phyloP scores from a whole-genome alignment of 192 early-diverging fungal species.

The Obelidium mucronatum region DNA sequence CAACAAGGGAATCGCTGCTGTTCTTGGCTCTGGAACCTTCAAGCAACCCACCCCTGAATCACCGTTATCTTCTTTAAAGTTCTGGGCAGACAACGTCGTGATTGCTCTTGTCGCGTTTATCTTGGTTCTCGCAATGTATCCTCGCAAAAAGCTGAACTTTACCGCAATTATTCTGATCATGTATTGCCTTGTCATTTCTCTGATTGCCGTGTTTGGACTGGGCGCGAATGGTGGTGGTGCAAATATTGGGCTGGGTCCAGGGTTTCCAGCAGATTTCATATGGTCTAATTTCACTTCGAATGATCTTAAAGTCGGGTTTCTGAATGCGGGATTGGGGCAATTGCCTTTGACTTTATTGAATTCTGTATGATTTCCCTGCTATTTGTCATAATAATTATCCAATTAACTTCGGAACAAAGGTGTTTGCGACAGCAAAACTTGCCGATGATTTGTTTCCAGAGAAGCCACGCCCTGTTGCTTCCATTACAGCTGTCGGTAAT shows the following conservation, averaged over 20 bases:
- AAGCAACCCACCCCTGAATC: conserved; percentile 36
- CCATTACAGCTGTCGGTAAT: conserved; percentile 50
- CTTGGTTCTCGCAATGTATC: conserved; percentile 7
- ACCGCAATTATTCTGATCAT: conserved; percentile 20
- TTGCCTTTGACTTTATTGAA: conserved; percentile 86
- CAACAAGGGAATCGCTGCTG: conserved; percentile 47
- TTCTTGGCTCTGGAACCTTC: conserved; percentile 55
- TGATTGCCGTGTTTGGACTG: neutral
- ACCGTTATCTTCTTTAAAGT: neutral
- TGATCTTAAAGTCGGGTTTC: conserved; percentile 77
- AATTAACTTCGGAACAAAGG: too few species aligned
- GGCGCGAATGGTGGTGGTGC: neutral
- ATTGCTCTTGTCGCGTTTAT: conserved; percentile 8
- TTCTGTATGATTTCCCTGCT: conserved; percentile 68
- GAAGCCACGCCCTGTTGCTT: conserved; percentile 35
- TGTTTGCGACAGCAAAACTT: conserved; percentile 75
- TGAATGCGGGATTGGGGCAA: conserved; percentile 85
- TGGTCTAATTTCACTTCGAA: conserved; percentile 44
- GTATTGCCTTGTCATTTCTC: conserved; percentile 19
- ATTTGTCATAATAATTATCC: neutral
- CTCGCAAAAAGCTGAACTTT: conserved; percentile 21
- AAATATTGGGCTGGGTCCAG: conserved; percentile 63
- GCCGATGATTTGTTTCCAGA: conserved; percentile 86
- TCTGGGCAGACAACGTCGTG: conserved; percentile 75
- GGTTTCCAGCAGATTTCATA: conserved; percentile 18